phyloP scores from a whole-genome alignment of 2,329 filamentous ascomycete species.

The Aspergillus sp. region DNA sequence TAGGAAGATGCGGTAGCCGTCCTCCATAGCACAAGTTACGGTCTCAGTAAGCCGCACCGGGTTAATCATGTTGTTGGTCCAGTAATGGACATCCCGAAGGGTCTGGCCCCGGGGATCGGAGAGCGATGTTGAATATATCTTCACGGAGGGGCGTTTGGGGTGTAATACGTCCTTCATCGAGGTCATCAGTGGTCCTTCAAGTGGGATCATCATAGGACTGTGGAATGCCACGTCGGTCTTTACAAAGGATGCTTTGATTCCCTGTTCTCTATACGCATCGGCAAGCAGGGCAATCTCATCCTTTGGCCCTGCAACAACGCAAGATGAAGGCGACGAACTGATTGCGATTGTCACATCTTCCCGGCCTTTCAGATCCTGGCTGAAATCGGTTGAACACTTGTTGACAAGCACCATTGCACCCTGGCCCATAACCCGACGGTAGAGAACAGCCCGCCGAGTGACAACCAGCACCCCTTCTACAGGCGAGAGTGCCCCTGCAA shows the following conservation, averaged over 20 bases:
- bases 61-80: conserved; percentile 37
- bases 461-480: conserved; percentile 40
- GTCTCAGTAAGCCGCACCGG: conserved; percentile 38
- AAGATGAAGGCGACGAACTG: conserved; percentile 12
- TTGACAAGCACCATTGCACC: conserved; percentile 12
- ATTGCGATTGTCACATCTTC: conserved; percentile 8
- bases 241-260: conserved; percentile 34
- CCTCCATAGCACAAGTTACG: conserved; percentile 36
- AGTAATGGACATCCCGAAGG: conserved; percentile 27
- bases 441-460: conserved; percentile 33
- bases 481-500: conserved; percentile 18
- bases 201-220: conserved; percentile 35
- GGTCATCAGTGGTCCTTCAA: conserved; percentile 28
- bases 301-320: conserved; percentile 2
- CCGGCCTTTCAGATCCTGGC: not conserved
- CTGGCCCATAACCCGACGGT: conserved; percentile 28
- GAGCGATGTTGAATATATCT: conserved; percentile 16
- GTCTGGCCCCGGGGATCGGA: conserved; percentile 18
- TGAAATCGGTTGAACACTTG: not conserved
- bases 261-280: conserved; percentile 7
- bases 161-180: conserved; percentile 19
- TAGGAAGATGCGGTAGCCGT: conserved; percentile 41
- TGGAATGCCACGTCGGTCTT: conserved; percentile 47
- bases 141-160: conserved; percentile 19
- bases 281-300: conserved; percentile 5